Conservation (phyloP, 768 basidiomycete species). For the Termitomyces sp. region DNA sequence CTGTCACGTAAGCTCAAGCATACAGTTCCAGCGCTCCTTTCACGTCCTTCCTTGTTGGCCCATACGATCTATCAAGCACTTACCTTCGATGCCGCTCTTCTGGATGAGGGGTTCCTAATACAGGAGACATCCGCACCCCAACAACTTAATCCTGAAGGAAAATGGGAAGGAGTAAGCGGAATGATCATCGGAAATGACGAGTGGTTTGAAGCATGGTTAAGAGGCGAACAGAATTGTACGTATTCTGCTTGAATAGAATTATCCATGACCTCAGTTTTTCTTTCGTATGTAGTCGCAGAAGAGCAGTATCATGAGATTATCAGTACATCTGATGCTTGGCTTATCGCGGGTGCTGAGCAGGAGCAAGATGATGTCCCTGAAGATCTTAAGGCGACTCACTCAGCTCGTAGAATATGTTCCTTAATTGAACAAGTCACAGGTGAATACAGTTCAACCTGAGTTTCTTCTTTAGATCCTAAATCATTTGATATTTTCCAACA, state of each 20-base stretch:
- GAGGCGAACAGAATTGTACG: slow-evolving; percentile 87
- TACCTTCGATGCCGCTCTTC: slow-evolving; percentile 76
- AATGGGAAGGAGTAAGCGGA: slow-evolving; percentile 79
- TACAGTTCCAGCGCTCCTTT: slow-evolving; percentile 69
- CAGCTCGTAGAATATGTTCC: slow-evolving; percentile 78
- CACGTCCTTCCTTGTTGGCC: slow-evolving; percentile 82
- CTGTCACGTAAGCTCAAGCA: slow-evolving; percentile 72
- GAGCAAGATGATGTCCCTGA: slow-evolving; percentile 37
- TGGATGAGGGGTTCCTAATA: slow-evolving; percentile 70
- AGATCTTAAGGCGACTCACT: slow-evolving; percentile 71
- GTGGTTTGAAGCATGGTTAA: slow-evolving; percentile 91
- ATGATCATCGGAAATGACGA: slow-evolving; percentile 78
- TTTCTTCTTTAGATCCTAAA: neutral
- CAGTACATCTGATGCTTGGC: slow-evolving; percentile 81
- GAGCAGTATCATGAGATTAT: slow-evolving; percentile 86
- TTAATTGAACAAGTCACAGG: slow-evolving; percentile 92
- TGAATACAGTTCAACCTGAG: slow-evolving; percentile 25
- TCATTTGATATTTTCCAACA: slow-evolving; percentile 23
- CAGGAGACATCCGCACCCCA: slow-evolving; percentile 43
- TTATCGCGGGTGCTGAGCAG: slow-evolving; percentile 62
- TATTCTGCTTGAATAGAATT: slow-evolving; percentile 8
- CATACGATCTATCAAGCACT: slow-evolving; percentile 95
- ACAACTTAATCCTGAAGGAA: slow-evolving; percentile 21
- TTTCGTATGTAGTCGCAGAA: slow-evolving; percentile 66
- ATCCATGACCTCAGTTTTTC: neutral